Evolutionary conservation across 129 eudicot genomes (phyloP).

Genomic region (Deinandra increscens): DNA sequence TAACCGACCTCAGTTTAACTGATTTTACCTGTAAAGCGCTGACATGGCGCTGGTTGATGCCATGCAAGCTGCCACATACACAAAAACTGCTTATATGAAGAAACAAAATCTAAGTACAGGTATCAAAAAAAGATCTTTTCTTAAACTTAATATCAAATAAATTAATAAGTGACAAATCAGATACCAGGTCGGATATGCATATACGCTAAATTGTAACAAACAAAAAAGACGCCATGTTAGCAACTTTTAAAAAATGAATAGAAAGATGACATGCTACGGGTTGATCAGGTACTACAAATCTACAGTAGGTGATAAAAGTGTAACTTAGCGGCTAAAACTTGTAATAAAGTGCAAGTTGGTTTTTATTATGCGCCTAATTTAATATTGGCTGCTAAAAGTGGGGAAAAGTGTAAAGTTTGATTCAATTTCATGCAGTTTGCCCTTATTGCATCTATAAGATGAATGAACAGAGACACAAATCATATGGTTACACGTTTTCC

Average conservation of each 20-base stretch:
- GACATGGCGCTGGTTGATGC: not conserved
- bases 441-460: not conserved
- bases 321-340: not conserved
- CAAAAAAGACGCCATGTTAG: not conserved
- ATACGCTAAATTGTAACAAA: not conserved
- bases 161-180: not conserved
- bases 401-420: not conserved
- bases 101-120: not conserved
- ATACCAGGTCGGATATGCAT: not conserved
- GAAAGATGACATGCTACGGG: not conserved
- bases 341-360: not conserved
- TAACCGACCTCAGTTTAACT: not conserved
- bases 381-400: not conserved
- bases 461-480: not conserved
- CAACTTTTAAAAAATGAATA: not conserved
- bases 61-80: conserved; percentile 8
- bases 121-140: not conserved
- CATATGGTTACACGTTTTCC: not conserved
- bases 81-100: not conserved
- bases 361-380: not conserved
- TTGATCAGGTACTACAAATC: not conserved
- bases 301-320: not conserved
- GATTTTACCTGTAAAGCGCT: not conserved
- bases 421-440: not conserved
- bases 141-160: not conserved